Evolutionary conservation across 768 basidiomycete genomes (phyloP), one percentile per base, ranked within the genome.

Genomic region (Rhizopogon vulgaris): DNA sequence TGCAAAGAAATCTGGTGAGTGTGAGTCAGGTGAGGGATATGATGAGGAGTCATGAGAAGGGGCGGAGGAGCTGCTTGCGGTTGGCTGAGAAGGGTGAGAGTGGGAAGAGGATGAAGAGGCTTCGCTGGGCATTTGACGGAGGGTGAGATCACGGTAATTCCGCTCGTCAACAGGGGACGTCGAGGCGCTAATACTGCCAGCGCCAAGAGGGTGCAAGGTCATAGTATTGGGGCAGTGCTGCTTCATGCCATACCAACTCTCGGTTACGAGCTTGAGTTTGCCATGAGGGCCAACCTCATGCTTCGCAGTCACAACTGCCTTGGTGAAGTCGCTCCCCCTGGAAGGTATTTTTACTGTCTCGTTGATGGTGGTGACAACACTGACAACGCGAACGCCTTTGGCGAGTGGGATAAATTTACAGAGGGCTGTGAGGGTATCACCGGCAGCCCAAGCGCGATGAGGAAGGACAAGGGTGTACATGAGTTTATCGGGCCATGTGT

Each of bases 401-500:
- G 76, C 72, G 18, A 96, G 71, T 0, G 95, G 94, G 32, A 83
- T 83, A 64, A 96, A 90, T 65, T 95, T 96, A 67, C 92, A 78
- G 11, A 86, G 71, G 0, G 90, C 85, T 0, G 87, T 85, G 51
- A 96, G 71, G 9, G 77, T 78, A 68, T 97, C 94, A 6, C 94
- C 94, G 0, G 85, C 88, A 0, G 93, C 90, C 84, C 89, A 97
- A 0, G 94, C 95, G 64, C 94, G 95, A 76, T 95, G 93, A 0
- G 94, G 94, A 30, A 98, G 69, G 73, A 93, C 88, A 63, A 92
- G 81, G 5, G 87, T 85, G 67, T 95, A 97, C 94, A 94, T 95
- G 69, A 96, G 73, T 72, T 97, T 98, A 18, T 87, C 87, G 0
- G 95, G 94, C 95, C 95, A 98, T 14, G 93, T 94, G 67, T 94